Base-by-base conservation (phyloP, 2,329 filamentous ascomycete genomes). In the Curvularia lunata region DNA sequence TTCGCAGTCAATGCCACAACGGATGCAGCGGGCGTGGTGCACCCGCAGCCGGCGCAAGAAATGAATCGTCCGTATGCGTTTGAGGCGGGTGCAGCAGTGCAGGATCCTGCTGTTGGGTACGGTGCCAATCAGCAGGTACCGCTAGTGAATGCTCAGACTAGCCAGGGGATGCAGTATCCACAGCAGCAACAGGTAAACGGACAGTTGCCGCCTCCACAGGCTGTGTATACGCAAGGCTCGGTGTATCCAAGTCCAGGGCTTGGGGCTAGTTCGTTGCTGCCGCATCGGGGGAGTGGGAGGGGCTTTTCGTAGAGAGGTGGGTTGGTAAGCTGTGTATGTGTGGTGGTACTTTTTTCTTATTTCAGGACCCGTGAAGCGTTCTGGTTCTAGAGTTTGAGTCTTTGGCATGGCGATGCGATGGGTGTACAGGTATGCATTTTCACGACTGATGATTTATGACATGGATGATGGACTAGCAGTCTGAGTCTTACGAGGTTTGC, bases 51-150 rank as follows among this genome's bases (percentile, higher is more conserved):
- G 47, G 52, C 34, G 25, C 25, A 18, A 3, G 60, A 55, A 28
- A 48, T 40, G 13, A 57, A 53, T 18, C 23, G 58, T 12, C 57
- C 50, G 13, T 62, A 60, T 57, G 59, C 56, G 5, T 62, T 62
- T 43, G 57, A 50, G 2, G 46, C 48, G 40, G 52, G 38, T 7
- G 50, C 43, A 16, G 32, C 7, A 10, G 18, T 12, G 4, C 45
- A 34, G 45, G 13, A 19, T 47, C 28, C 28, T 30, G n/a, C n/a
- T 13, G 34, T 6, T 6, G 34, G 34, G 5, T 37, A 37, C 5
- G 34, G 16, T 12, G 28, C 6, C 10, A 12, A 12, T 10, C 28
- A 30, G n/a, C 46, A 54, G 21, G 45, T 21, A 1, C 48, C 13
- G 34, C 4, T 27, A 8, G 8, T 41, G 48, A 37, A 27, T 18